phyloP scores from a whole-genome alignment of 306 rosid genomes.

The Vigna reflexopilosa region DNA sequence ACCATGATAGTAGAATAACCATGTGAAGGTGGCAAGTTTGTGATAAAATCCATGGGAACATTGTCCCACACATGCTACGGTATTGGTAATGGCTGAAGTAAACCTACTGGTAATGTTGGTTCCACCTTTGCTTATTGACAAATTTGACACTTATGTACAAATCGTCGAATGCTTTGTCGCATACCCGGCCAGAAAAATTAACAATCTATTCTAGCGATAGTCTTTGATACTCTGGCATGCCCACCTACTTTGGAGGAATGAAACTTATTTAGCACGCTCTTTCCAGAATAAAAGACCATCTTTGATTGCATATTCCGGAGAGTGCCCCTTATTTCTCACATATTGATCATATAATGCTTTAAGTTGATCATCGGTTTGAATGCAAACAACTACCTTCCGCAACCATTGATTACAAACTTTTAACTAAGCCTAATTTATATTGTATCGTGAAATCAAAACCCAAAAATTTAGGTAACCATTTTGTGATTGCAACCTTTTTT shows the following conservation, averaged over 20 bases:
- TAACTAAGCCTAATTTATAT: background rate
- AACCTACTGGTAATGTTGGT: background rate
- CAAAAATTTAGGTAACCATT: no score
- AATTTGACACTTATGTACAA: background rate
- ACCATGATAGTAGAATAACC: background rate
- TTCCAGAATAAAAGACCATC: background rate
- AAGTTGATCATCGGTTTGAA: background rate
- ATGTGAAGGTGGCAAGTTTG: accelerated
- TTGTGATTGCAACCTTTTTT: no score
- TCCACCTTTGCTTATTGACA: background rate
- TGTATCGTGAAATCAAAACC: no score
- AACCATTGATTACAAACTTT: background rate
- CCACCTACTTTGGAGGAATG: background rate
- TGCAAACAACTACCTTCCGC: background rate
- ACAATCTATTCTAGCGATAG: background rate
- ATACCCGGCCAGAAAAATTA: no score
- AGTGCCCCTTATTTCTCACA: background rate
- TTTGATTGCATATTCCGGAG: background rate
- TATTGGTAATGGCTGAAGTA: background rate
- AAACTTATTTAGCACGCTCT: background rate
- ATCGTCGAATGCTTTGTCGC: background rate
- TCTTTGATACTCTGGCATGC: background rate
- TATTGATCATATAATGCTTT: background rate
- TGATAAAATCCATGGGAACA: background rate
- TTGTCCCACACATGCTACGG: background rate